A percentile compares a stretch with the other conserved stretches of the same genome.
These are phyloP conservation scores for Colletotrichum sp. DNA, from an alignment of 2,329 filamentous ascomycete genomes.

Conservation along the genomic window DNA sequence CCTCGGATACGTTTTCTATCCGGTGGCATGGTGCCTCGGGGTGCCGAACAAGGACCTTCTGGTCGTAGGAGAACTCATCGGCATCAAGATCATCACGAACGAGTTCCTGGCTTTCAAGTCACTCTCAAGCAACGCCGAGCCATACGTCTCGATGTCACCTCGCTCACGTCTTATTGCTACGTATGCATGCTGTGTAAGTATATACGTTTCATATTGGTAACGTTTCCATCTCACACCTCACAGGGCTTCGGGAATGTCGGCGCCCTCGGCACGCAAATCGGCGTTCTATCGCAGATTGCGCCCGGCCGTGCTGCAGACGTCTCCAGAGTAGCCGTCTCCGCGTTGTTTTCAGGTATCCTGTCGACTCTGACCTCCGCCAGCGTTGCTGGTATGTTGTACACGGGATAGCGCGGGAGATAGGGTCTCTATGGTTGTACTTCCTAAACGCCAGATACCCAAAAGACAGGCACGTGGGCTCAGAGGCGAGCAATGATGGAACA, in stretches of 20 bases:
- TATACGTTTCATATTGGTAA: neutral
- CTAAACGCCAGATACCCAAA: neutral
- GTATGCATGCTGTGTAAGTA: slow-evolving; percentile 13
- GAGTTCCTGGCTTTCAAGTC: slow-evolving; percentile 12
- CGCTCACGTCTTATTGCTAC: slow-evolving; percentile 13
- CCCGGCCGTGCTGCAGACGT: slow-evolving; percentile 10
- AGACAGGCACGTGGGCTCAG: neutral
- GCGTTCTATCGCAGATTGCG: slow-evolving; percentile 14
- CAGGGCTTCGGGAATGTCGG: slow-evolving; percentile 15
- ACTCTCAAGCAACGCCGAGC: slow-evolving; percentile 8
- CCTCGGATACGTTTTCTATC: slow-evolving; percentile 75
- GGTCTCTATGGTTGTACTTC: neutral
- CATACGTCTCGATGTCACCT: slow-evolving; percentile 15
- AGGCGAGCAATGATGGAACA: neutral
- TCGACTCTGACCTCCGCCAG: slow-evolving; percentile 16
- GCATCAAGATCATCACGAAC: slow-evolving; percentile 16
- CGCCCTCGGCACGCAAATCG: slow-evolving; percentile 14
- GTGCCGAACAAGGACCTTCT: slow-evolving; percentile 41
- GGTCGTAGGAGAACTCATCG: slow-evolving; percentile 11
- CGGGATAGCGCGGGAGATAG: neutral
- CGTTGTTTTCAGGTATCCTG: slow-evolving; percentile 11
- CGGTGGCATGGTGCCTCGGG: slow-evolving; percentile 73
- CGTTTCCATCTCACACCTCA: neutral
- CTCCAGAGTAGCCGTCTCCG: slow-evolving; percentile 10
- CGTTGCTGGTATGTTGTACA: slow-evolving; percentile 16